Evolutionary conservation across 805 yeast species (phyloP), one percentile per base, ranked within the genome.

Genomic region (Nadsonia fulvescens): DNA sequence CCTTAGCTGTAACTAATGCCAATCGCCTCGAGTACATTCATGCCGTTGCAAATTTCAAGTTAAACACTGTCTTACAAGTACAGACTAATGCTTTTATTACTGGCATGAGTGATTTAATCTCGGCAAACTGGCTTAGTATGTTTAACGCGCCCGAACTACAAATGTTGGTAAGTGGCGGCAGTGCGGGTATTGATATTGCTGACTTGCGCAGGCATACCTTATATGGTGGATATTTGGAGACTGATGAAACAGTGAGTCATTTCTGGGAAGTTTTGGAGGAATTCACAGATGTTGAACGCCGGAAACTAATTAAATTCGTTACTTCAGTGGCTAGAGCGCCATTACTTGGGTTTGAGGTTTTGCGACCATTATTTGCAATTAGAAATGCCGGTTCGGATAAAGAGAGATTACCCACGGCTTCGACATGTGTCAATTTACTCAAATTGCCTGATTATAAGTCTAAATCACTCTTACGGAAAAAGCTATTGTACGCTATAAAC

Each of bases 241-340:
- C 46, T 3, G 78, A 72, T 41, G 32, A 43, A n/a, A 79, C 93
- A 0, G 54, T 86, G 2, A 32, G 32, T 10, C 53, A 65, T 32
- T 66, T 89, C 36, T 82, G 93, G 83, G 69, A 70, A 32, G 69
- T 81, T 5, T 56, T 89, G 5, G 55, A 54, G 4, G 93, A 78
- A 32, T 64, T 81, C 60, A 44, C 58, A 2, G 53, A 63, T 3
- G 61, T 59, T n/a, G 78, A 81, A 30, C 58, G 68, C 34, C 57
- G 67, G 12, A 63, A 65, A 26, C 62, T 89, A 30, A 50, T 89
- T 14, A 78, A 78, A 44, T 89, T 86, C 53, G 94, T 79, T 14
- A 89, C 96, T 0, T 76, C 94, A 0, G 92, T 81, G 2, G 73
- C 93, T 1, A 63, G 83, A 32, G 93, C 93, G 0, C 98, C 98